phyloP scores from a whole-genome alignment of 257 asterid species.

The Solanum bulbocastanum region DNA sequence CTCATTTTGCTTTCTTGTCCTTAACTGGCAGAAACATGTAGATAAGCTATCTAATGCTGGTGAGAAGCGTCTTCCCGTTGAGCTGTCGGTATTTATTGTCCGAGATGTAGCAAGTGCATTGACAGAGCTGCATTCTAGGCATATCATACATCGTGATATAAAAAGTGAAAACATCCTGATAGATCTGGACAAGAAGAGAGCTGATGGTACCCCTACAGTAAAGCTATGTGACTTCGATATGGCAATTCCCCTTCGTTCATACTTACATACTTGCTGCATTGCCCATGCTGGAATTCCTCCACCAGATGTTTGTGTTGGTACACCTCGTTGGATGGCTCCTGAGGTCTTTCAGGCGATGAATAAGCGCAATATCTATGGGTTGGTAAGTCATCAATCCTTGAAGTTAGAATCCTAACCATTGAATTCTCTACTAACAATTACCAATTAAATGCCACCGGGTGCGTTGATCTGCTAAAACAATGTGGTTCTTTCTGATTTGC shows the following conservation, averaged over 20 bases:
- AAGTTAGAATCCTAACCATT: neutral
- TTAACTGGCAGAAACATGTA: slow-evolving; percentile 41
- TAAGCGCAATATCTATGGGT: slow-evolving; percentile 28
- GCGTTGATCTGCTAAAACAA: neutral
- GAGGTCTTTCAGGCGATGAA: slow-evolving; percentile 47
- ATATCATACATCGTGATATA: slow-evolving; percentile 87
- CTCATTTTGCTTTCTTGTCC: neutral
- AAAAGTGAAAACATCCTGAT: slow-evolving; percentile 79
- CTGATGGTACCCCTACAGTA: slow-evolving; percentile 69
- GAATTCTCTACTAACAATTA: neutral
- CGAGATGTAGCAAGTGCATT: slow-evolving; percentile 71
- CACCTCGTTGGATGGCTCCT: slow-evolving; percentile 99
- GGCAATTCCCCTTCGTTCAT: slow-evolving; percentile 73
- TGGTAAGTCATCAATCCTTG: slow-evolving; percentile 17
- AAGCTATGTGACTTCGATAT: slow-evolving; percentile 89
- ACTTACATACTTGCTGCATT: slow-evolving; percentile 80
- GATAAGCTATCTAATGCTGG: slow-evolving; percentile 50
- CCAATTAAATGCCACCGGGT: neutral
- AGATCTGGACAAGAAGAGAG: slow-evolving; percentile 56
- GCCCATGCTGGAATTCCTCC: slow-evolving; percentile 81
- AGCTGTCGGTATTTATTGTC: slow-evolving; percentile 49
- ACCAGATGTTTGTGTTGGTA: slow-evolving; percentile 85
- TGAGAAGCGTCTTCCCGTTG: slow-evolving; percentile 42
- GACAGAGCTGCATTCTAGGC: slow-evolving; percentile 61
- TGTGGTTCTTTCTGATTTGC: neutral